Evolutionary conservation across 139 green algal species (phyloP).

Genomic region (Gonium pectorale): DNA sequence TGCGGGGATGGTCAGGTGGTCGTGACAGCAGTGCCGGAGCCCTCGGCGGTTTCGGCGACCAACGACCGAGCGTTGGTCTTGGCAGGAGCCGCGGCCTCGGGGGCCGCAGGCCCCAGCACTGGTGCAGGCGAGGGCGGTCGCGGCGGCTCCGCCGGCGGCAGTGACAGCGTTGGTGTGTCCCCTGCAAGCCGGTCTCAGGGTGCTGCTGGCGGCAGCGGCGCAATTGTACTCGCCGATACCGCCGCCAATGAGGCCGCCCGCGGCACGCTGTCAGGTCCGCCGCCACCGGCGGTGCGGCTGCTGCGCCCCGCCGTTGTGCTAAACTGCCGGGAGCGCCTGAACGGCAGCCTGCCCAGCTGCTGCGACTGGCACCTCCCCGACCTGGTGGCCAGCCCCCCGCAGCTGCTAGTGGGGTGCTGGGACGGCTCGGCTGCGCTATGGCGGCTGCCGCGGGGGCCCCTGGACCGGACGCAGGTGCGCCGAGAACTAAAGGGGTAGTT

Average conservation of each 20-base stretch:
- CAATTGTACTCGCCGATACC: no score
- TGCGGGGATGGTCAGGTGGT: slow-evolving; percentile 68
- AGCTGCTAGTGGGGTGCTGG: slow-evolving; percentile 73
- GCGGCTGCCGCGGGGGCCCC: slow-evolving; percentile 39
- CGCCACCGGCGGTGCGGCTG: background rate
- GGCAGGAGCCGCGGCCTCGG: no score
- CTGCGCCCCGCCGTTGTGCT: slow-evolving; percentile 37
- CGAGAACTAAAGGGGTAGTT: no score
- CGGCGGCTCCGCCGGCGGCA: no score
- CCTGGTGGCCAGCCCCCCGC: slow-evolving; percentile 55
- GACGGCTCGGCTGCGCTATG: slow-evolving; percentile 69
- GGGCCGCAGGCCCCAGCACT: no score
- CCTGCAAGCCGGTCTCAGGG: no score
- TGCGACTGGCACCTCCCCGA: slow-evolving; percentile 67
- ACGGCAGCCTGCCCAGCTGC: slow-evolving; percentile 58
- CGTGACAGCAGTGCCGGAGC: slow-evolving; percentile 63
- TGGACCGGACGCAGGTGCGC: slow-evolving; percentile 33
- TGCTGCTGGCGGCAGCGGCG: no score
- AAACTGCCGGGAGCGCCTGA: slow-evolving; percentile 9
- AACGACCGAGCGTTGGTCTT: no score
- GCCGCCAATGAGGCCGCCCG: background rate
- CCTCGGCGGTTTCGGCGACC: no score
- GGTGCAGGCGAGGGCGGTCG: no score
- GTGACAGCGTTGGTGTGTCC: no score
- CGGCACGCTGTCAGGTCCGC: background rate